Evolutionary conservation across 116 monocot genomes (phyloP), one percentile per base, ranked within the genome.

Genomic region (Posidonia oceanica): DNA sequence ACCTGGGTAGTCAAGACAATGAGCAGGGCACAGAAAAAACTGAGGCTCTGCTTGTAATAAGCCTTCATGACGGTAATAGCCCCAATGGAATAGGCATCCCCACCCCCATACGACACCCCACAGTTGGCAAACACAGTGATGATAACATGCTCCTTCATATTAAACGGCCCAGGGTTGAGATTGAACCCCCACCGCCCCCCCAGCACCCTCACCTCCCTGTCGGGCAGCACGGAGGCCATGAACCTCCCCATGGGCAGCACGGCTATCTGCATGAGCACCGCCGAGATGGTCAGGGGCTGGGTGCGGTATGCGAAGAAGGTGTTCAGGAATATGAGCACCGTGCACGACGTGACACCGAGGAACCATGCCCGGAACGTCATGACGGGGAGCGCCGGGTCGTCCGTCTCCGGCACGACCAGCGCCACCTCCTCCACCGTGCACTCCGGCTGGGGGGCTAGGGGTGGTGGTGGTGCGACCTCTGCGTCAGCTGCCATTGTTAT

Each of bases 1-100:
- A 95, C 97, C 89, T 96, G 92, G 10, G 92, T 89, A 44, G 97
- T 97, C 68, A 97, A 70, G 64, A 92, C 87, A 71, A 97, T 90
- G 84, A 91, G 56, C 44, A 95, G 81, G 20, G 74, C 80, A 69
- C 85, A 87, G 40, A 88, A 69, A 61, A 95, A 91, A 70, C 77
- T 76, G 39, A 95, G 54, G 23, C 59, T 59, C 77, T 91, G 88
- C 79, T 79, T 86, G 67, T 95, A 95, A 52, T 91, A 95, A 8
- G 82, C 82, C 86, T 91, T 91, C 91, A 95, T 90, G 65, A 90
- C 86, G 18, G 95, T 86, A 54, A 91, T 81, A 7, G 87, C 91
- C 5, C 87, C 87, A 51, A 87, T 87, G 54, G 91, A 87, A 70
- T 91, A 91, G 37, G 87, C 87, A 59, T 87, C 87, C 3, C 91